Evolutionary conservation across 2,329 filamentous ascomycete species (phyloP), one percentile per base, ranked within the genome.

Genomic region (Acrocalymma vagum): DNA sequence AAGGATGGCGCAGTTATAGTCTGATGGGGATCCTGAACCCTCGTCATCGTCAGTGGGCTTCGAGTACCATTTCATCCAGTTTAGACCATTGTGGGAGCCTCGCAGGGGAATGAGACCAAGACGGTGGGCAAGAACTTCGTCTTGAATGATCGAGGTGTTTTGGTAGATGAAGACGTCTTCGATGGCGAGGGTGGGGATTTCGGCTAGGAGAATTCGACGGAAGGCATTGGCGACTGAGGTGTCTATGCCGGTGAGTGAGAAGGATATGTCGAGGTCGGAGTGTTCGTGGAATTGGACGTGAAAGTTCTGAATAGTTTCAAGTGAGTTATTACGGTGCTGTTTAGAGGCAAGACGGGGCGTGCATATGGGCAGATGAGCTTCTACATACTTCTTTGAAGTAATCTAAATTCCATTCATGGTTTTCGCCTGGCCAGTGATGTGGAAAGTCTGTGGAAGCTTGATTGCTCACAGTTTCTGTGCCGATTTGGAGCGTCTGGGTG

Each of bases 81-180:
- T 83, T 39, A 99, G 78, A 35, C 89, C 92, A 39, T 88, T 80
- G 52, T 85, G 83, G 47, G 84, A 83, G 54, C 90, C 94, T 53
- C 86, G 87, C 57, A 99, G 86, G 13, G 95, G 94, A 38, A 99
- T 87, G 29, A 99, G 83, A 44, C 94, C 94, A 21, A 99, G 79
- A 29, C 94, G 83, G 69, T 94, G 89, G 11, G 92, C 87, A 35
- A 99, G 85, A 4, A 99, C 93, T 76, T 99, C 94, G 67, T 99
- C 94, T 70, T 97, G 93, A 62, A 99, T 94, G 23, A 99, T 91
- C 5, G 90, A 96, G 34, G 93, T 97, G 78, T 99, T 99, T 78
- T 96, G 95, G 68, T 90, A 83, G 52, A 97, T 85, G 74, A 88
- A 99, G 67, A 95, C 90, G 50, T 85, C 86, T 78, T 99, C 94